Evolutionary conservation across 2,329 filamentous ascomycete genomes (phyloP).

Genomic region (Thielaviopsis punctulata): DNA sequence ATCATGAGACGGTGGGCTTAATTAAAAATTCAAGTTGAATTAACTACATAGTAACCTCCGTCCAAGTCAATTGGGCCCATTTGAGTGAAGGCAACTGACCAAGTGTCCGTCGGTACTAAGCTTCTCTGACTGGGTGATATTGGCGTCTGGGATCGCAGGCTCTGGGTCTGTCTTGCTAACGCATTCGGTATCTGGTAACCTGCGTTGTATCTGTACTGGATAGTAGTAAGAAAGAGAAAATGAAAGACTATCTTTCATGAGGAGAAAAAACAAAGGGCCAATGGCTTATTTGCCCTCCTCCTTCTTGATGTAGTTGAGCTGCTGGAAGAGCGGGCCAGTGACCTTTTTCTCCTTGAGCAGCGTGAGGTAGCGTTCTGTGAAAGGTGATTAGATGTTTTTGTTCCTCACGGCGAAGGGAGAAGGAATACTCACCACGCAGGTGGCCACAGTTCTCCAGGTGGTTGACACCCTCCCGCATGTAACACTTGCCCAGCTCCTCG

Average conservation of each 20-base stretch:
- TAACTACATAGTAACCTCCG: background rate
- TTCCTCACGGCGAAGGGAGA: background rate
- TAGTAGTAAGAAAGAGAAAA: background rate
- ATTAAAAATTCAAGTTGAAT: background rate
- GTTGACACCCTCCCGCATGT: slow-evolving; percentile 68
- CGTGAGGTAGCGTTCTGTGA: slow-evolving; percentile 59
- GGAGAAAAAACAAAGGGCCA: too few species aligned
- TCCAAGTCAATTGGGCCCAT: background rate
- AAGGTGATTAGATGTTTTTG: slow-evolving; percentile 8
- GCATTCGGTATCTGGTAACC: slow-evolving; percentile 8
- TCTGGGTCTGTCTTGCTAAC: slow-evolving; percentile 1
- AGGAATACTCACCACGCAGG: slow-evolving; percentile 50
- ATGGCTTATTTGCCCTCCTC: slow-evolving; percentile 19
- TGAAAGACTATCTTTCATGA: too few species aligned
- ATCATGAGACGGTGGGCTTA: background rate
- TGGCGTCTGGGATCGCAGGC: slow-evolving; percentile 10
- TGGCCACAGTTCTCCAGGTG: slow-evolving; percentile 75
- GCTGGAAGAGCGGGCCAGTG: slow-evolving; percentile 62
- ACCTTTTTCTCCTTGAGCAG: slow-evolving; percentile 60
- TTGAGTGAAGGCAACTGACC: background rate
- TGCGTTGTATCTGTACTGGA: slow-evolving; percentile 8
- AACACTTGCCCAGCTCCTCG: slow-evolving; percentile 75
- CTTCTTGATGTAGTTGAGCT: slow-evolving; percentile 56
- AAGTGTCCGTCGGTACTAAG: background rate
- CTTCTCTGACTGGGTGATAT: background rate